Evolutionary conservation across 192 early-diverging fungal species (phyloP).

Genomic region (Borealophlyctis nickersoniae): DNA sequence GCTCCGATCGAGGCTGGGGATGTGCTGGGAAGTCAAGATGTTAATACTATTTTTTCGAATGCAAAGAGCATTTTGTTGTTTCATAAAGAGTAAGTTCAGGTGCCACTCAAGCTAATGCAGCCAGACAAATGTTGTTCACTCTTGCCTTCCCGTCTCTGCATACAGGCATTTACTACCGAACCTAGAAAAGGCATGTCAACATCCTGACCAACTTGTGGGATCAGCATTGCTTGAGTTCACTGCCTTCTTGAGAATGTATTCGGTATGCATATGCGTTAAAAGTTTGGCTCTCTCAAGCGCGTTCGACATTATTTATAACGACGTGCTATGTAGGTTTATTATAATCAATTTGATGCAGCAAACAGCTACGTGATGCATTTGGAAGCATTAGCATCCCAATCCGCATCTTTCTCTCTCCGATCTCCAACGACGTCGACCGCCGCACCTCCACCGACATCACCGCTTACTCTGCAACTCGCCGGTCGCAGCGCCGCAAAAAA

Average conservation of each 20-base stretch:
- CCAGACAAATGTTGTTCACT: no score
- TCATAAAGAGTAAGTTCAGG: conserved; percentile 53
- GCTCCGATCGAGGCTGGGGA: conserved; percentile 24
- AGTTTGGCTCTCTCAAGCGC: not conserved
- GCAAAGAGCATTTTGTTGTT: conserved; percentile 70
- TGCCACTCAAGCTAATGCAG: not conserved
- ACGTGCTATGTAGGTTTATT: conserved; percentile 49
- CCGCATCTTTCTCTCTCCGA: conserved; percentile 2
- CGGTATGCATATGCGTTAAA: conserved; percentile 27
- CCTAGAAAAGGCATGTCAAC: conserved; percentile 12
- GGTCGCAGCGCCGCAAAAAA: conserved; percentile 8
- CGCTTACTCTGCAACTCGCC: not conserved
- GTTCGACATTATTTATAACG: not conserved
- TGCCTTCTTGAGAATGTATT: conserved; percentile 81
- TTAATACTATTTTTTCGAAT: conserved; percentile 67
- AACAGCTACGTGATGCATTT: conserved; percentile 55
- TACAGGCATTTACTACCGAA: conserved; percentile 26
- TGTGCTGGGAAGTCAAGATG: conserved; percentile 20
- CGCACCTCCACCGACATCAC: not conserved
- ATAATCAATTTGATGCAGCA: conserved; percentile 82
- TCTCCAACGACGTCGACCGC: not conserved
- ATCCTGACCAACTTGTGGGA: conserved; percentile 60
- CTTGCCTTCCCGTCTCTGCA: not conserved
- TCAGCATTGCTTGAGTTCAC: conserved; percentile 71
- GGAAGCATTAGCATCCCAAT: conserved; percentile 10